Base-by-base conservation (phyloP, 192 early-diverging fungal species). In the Diversispora eburnea region DNA sequence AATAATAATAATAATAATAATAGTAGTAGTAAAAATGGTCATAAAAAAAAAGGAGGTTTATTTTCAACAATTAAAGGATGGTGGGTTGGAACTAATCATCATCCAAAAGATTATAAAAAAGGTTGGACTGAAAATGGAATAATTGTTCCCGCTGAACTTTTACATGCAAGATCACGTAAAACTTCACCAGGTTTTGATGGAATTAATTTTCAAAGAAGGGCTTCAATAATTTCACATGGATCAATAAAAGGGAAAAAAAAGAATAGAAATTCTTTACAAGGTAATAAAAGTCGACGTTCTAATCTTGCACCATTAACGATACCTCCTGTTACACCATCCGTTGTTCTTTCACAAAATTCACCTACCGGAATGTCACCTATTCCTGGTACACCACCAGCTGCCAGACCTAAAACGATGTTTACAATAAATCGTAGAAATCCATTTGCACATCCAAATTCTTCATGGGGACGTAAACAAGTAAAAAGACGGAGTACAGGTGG, bases 171-270 rank as follows among this genome's bases (percentile, higher is more conserved):
- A 10, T n/a, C 58, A 15, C 52, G 59, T 62, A 62, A 73, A 59
- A 49, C 71, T 15, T 58, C 71, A 39, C 71, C 58, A 49, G 19
- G 39, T 60, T 73, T 49, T 62, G 71, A 73, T 62, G 48, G 47
- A 25, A 20, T 49, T 47, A 68, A 54, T 49, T 1, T 54, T 6
- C 48, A 19, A 33, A 45, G 71, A 73, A 59, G 60, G 33, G 51
- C 71, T 4, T 51, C 46, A 15, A n/a, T 22, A 12, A 17, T 17
- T 47, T 39, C 67, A 55, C 52, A 48, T 52, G 22, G 43, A 22
- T 73, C 71, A 73, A 17, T 73, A 39, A 55, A 46, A 61, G 71
- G 49, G 3, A 73, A 73, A 73, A 73, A 73, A 48, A 73, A 73
- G 46, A 70, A 57, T 25, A 42, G 59, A 59, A 59, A 25, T 62